Evolutionary conservation across 2,329 filamentous ascomycete genomes (phyloP).

Genomic region (Zasmidium angulare): DNA sequence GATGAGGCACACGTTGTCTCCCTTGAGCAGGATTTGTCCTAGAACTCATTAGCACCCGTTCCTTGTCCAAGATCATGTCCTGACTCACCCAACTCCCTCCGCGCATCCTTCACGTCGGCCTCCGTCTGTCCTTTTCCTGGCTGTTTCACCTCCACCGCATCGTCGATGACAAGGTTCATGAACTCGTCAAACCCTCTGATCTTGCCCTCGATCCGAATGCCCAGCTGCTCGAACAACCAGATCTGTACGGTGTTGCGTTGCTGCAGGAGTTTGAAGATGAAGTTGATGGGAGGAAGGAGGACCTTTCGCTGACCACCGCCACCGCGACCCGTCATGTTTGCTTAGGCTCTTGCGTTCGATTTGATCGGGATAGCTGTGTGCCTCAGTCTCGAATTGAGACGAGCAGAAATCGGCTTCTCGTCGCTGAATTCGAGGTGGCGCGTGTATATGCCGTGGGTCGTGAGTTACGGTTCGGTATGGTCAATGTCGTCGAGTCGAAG

Average conservation of each 20-base stretch:
- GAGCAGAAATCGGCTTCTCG: background rate
- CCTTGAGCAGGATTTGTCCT: slow-evolving; percentile 85
- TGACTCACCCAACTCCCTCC: slow-evolving; percentile 19
- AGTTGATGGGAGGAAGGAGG: slow-evolving; percentile 76
- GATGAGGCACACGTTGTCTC: slow-evolving; percentile 83
- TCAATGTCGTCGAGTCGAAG: no score
- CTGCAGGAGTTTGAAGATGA: slow-evolving; percentile 90
- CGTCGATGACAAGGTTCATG: slow-evolving; percentile 97
- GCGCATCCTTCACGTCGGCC: slow-evolving; percentile 22
- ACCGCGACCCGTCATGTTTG: slow-evolving; percentile 55
- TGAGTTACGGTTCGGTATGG: no score
- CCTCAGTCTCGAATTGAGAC: background rate
- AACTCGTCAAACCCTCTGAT: slow-evolving; percentile 98
- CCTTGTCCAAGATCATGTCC: background rate
- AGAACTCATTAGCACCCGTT: slow-evolving; percentile 13
- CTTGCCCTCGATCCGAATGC: slow-evolving; percentile 92
- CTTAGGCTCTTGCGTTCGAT: slow-evolving; percentile 28
- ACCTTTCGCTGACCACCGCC: slow-evolving; percentile 60
- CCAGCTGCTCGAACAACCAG: slow-evolving; percentile 96
- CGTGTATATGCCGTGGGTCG: no score
- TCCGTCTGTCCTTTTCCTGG: slow-evolving; percentile 22
- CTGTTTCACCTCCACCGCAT: slow-evolving; percentile 82
- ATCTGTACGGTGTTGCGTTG: slow-evolving; percentile 83
- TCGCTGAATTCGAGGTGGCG: background rate
- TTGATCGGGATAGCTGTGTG: slow-evolving; percentile 25